These are phyloP conservation scores for Chlorophyllum brunneum DNA, from an alignment of 768 basidiomycete genomes.

Conservation along the genomic window DNA sequence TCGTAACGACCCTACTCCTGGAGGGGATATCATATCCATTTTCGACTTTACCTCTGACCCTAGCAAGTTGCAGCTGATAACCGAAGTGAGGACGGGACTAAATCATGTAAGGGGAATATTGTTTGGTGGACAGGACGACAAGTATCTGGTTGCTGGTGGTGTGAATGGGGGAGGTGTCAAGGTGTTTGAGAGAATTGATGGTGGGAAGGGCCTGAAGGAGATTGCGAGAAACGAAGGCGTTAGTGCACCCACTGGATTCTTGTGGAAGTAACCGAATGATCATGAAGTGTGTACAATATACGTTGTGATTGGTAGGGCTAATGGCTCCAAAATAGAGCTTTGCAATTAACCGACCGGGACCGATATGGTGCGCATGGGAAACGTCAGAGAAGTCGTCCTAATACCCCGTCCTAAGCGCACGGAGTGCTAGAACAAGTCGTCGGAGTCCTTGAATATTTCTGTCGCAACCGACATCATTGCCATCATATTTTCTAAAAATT, in stretches of 20 bases:
- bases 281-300: background rate
- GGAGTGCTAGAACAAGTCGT: background rate
- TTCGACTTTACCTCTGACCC: constrained; percentile 50
- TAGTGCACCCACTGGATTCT: constrained; percentile 50
- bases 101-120: constrained; percentile 66
- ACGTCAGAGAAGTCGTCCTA: no score
- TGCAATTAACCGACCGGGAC: no score
- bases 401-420: background rate
- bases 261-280: constrained; percentile 36
- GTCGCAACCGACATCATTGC: background rate
- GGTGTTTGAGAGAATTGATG: constrained; percentile 62
- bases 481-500: background rate
- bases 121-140: constrained; percentile 59
- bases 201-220: constrained; percentile 50
- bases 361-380: no score
- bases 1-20: constrained; percentile 64
- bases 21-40: constrained; percentile 71
- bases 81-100: constrained; percentile 66
- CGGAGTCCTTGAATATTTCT: background rate
- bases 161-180: constrained; percentile 62
- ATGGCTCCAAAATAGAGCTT: no score
- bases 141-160: constrained; percentile 65
- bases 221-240: constrained; percentile 44
- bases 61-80: constrained; percentile 41
- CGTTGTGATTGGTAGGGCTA: no score